Conservation (phyloP, 495 filamentous ascomycete species). For the Darksidea phi region DNA sequence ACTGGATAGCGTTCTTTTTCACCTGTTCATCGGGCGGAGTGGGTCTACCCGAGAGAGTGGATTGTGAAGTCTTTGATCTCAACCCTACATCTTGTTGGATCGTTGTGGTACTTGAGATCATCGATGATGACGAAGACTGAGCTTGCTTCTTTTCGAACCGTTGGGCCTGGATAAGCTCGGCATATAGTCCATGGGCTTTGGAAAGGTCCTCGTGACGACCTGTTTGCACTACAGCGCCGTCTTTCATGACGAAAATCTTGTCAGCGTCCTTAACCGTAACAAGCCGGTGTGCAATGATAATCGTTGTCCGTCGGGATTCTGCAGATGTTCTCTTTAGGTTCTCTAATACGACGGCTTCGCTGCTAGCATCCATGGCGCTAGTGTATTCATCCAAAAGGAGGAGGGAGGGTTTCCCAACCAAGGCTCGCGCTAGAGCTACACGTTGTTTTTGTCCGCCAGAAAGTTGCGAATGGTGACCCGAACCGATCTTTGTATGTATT, state of each 20-base stretch:
- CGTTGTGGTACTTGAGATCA: background rate
- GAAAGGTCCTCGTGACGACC: slow-evolving; percentile 52
- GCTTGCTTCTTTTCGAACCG: slow-evolving; percentile 11
- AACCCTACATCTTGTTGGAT: background rate
- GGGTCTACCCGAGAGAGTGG: background rate
- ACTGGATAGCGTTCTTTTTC: background rate
- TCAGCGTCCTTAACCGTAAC: slow-evolving; percentile 56
- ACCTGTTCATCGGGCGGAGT: background rate
- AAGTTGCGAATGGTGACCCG: background rate
- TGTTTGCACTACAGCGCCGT: slow-evolving; percentile 51
- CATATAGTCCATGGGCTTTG: slow-evolving; percentile 48
- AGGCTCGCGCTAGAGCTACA: slow-evolving; percentile 27
- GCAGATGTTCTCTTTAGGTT: slow-evolving; percentile 38
- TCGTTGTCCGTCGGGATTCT: slow-evolving; percentile 38
- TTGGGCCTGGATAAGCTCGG: slow-evolving; percentile 41
- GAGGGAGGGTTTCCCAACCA: slow-evolving; percentile 27
- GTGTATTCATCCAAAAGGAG: slow-evolving; percentile 53
- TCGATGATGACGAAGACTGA: background rate
- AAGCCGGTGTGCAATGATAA: slow-evolving; percentile 58
- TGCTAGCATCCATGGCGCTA: slow-evolving; percentile 51
- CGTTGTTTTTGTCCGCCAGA: slow-evolving; percentile 37
- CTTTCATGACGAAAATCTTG: slow-evolving; percentile 53
- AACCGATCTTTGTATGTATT: slow-evolving; percentile 18
- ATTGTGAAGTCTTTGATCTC: background rate
- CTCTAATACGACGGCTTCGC: slow-evolving; percentile 52